Base-by-base conservation (phyloP, 495 filamentous ascomycete species). In the Delitschia confertaspora region DNA sequence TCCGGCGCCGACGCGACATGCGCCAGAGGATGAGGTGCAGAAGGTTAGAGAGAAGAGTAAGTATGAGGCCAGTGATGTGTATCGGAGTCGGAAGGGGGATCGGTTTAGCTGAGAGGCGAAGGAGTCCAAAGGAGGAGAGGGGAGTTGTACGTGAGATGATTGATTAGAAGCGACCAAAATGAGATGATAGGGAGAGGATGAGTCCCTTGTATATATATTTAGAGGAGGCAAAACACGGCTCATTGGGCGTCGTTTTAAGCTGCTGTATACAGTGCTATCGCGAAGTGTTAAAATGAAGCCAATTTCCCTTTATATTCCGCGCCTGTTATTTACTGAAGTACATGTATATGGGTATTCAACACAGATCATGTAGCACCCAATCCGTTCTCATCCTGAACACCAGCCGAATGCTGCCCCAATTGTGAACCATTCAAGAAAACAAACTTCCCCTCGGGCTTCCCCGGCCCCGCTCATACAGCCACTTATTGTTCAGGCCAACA, bases 1-100 rank as follows among this genome's bases (percentile, higher is more conserved):
- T 69, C 89, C 88, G 21, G 88, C 88, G 16, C 79, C 91, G 3
- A 91, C 87, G 17, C 69, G 83, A 42, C 88, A 93, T 64, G 80
- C 80, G 34, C 82, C 85, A 2, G 69, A 82, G 49, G 85, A 75
- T 23, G 84, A 86, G 57, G 66, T 64, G 34, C 71, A 87, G 48
- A 69, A 73, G 47, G 70, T 87, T 24, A 47, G 74, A 25, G 83
- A 88, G 61, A 88, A 88, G 67, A 83, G 85, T 61, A 93, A 94
- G 67, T 96, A 94, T 65, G 85, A 96, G 64, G 71, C 82, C 42
- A 69, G 68, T 47, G 70, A 73, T 59, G 83, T 86, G 44, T 95
- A 73, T 64, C 63, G 72, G 47, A 77, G 80, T 56, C 75, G 69
- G 37, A 84, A 82, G 53, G 91, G 91, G 4, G 88, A 96, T 68